phyloP scores from a whole-genome alignment of 768 basidiomycete species.

The Rhizopogon sp. region DNA sequence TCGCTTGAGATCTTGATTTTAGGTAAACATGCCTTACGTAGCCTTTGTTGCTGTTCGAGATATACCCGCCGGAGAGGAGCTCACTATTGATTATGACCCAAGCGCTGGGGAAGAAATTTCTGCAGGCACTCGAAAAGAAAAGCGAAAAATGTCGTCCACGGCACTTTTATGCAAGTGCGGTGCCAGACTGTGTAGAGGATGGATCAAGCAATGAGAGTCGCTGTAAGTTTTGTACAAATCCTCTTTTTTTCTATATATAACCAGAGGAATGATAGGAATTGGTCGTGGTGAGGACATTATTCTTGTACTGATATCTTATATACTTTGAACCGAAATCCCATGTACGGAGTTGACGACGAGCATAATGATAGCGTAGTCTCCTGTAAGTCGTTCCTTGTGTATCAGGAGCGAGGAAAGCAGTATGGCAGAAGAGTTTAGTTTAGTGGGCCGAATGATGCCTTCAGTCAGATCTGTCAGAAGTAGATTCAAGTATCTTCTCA shows the following conservation, averaged over 20 bases:
- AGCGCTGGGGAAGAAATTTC: slow-evolving; percentile 17
- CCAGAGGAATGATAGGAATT: background rate
- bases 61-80: slow-evolving; percentile 48
- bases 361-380: too few relatives aligned
- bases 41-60: slow-evolving; percentile 48
- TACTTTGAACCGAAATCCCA: background rate
- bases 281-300: too few relatives aligned
- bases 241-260: background rate
- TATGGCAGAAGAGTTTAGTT: too few relatives aligned
- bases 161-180: slow-evolving; percentile 34
- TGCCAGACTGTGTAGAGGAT: slow-evolving; percentile 31
- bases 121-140: slow-evolving; percentile 12
- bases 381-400: too few relatives aligned
- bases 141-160: slow-evolving; percentile 24
- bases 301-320: background rate
- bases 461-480: too few relatives aligned
- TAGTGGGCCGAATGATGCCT: too few relatives aligned
- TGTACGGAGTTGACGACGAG: too few relatives aligned
- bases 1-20: slow-evolving; percentile 1
- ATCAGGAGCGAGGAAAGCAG: too few relatives aligned
- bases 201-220: slow-evolving; percentile 19
- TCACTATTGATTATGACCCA: slow-evolving; percentile 66
- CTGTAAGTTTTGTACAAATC: background rate
- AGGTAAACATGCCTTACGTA: slow-evolving; percentile 61
- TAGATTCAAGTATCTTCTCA: too few relatives aligned